Evolutionary conservation across 805 yeast species (phyloP).

Genomic region (Suhomyces emberorum): DNA sequence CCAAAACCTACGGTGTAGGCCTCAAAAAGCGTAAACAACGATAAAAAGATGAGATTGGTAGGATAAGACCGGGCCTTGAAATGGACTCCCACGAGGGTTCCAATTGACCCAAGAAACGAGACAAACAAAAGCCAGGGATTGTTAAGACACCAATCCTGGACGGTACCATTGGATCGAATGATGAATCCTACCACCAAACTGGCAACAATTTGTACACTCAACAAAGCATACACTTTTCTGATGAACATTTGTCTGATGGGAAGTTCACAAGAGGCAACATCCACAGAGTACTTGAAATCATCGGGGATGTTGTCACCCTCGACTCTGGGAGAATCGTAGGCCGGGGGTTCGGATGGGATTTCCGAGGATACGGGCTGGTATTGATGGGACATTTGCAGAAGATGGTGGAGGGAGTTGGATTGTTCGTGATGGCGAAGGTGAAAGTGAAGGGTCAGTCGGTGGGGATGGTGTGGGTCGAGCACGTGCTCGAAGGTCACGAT

Average conservation of each 20-base stretch:
- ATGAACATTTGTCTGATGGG: constrained; percentile 73
- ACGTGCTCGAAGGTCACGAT: too few relatives aligned
- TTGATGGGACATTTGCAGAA: constrained; percentile 7
- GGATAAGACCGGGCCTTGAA: constrained; percentile 69
- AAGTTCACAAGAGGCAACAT: constrained; percentile 74
- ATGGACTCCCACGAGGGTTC: constrained; percentile 60
- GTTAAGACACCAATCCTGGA: constrained; percentile 52
- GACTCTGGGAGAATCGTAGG: constrained; percentile 20
- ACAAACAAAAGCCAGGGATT: constrained; percentile 60
- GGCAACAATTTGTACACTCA: constrained; percentile 58
- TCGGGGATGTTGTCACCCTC: constrained; percentile 50
- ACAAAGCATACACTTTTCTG: constrained; percentile 73
- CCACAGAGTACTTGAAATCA: constrained; percentile 79
- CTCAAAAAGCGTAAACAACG: constrained; percentile 71
- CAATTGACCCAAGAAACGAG: constrained; percentile 57
- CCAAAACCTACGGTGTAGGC: constrained; percentile 68
- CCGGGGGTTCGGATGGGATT: constrained; percentile 18
- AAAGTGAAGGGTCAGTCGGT: too few relatives aligned
- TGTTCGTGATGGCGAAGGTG: too few relatives aligned
- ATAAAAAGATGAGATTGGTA: constrained; percentile 54
- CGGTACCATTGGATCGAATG: constrained; percentile 42
- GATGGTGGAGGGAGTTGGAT: too few relatives aligned
- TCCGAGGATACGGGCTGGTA: constrained; percentile 7
- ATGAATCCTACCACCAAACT: constrained; percentile 59
- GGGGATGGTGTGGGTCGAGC: too few relatives aligned